Percentiles rank a stretch among this genome's conserved stretches.
These are phyloP conservation scores for Ceratocystis papillata DNA, from an alignment of 2,329 filamentous ascomycete species.

Conservation along the genomic window DNA sequence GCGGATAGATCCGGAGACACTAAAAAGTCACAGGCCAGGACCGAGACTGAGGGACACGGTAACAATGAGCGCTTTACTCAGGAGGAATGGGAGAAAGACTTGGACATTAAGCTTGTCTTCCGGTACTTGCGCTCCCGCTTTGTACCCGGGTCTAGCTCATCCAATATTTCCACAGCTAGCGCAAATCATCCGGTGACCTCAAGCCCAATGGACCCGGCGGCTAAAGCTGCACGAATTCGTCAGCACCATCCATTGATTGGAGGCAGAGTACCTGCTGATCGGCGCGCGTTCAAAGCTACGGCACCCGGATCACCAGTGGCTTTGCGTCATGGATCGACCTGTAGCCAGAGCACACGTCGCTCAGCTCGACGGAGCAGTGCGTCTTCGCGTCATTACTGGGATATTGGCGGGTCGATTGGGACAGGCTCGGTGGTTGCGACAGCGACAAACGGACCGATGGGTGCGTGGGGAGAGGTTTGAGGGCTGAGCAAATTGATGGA, in stretches of 20 bases:
- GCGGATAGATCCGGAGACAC: neutral
- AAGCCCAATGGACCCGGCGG: constrained; percentile 54
- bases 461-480: constrained; percentile 67
- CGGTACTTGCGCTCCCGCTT: constrained; percentile 73
- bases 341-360: constrained; percentile 75
- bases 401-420: constrained; percentile 69
- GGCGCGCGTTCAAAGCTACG: constrained; percentile 46
- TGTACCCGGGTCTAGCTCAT: constrained; percentile 37
- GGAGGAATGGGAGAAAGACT: constrained; percentile 87
- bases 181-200: constrained; percentile 38
- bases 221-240: constrained; percentile 71
- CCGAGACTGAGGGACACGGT: neutral
- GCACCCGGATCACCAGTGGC: constrained; percentile 40
- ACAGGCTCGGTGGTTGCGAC: constrained; percentile 55
- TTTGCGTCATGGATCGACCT: constrained; percentile 52
- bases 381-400: constrained; percentile 83
- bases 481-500: no score
- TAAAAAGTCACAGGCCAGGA: neutral
- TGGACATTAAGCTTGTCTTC: constrained; percentile 88
- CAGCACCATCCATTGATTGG: constrained; percentile 82
- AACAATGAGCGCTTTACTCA: constrained; percentile 40
- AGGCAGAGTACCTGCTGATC: constrained; percentile 43
- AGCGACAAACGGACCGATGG: constrained; percentile 51
- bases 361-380: constrained; percentile 56
- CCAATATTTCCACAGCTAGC: constrained; percentile 36